phyloP scores from a whole-genome alignment of 768 basidiomycete genomes.

The Termitomyces heimii region DNA sequence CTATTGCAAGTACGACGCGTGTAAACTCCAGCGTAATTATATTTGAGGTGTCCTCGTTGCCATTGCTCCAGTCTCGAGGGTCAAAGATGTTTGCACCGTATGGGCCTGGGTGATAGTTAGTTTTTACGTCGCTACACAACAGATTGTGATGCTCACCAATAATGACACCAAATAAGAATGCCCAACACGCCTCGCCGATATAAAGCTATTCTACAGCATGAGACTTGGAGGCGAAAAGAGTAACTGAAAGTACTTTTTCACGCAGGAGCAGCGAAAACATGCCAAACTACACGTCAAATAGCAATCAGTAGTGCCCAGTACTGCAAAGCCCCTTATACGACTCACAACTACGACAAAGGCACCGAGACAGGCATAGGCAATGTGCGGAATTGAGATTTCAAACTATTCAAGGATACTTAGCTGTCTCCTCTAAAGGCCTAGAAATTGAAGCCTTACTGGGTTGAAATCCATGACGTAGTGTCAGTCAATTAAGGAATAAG shows the following conservation, averaged over 20 bases:
- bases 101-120: conserved; percentile 47
- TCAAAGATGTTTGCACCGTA: conserved; percentile 79
- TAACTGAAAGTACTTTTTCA: conserved; percentile 54
- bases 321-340: neutral
- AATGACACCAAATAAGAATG: conserved; percentile 89
- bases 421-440: neutral
- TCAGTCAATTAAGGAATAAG: neutral
- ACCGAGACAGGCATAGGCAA: conserved; percentile 74
- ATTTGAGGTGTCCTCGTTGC: conserved; percentile 46
- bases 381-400: conserved; percentile 64
- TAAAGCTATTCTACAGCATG: conserved; percentile 49
- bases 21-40: conserved; percentile 87
- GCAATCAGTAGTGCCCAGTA: neutral
- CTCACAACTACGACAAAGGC: conserved; percentile 78
- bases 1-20: conserved; percentile 89
- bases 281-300: conserved; percentile 58
- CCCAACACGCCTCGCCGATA: conserved; percentile 95
- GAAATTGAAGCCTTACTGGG: conserved; percentile 32
- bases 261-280: conserved; percentile 93
- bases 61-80: conserved; percentile 68
- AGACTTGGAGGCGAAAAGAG: conserved; percentile 1
- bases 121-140: neutral
- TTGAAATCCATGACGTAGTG: conserved; percentile 40
- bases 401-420: conserved; percentile 29
- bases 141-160: conserved; percentile 50